Conservation (phyloP, 1,139 yeast genomes). For the Pichia kudriavzevii region DNA sequence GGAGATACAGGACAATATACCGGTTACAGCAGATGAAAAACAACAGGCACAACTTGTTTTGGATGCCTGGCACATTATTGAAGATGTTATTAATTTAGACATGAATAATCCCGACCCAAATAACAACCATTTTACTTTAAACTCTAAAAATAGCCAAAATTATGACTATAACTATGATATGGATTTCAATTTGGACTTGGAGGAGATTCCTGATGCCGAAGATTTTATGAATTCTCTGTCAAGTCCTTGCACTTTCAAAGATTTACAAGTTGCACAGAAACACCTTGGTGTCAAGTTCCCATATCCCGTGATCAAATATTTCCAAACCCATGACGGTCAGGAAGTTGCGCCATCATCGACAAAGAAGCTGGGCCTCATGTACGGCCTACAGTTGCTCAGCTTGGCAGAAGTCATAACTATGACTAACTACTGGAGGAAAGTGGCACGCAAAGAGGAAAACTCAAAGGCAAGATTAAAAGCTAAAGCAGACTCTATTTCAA, state of each 20-base stretch:
- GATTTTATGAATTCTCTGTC: conserved; percentile 31
- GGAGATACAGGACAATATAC: no score
- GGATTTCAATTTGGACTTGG: conserved; percentile 1
- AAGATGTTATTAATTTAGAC: conserved; percentile 11
- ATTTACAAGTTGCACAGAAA: conserved; percentile 55
- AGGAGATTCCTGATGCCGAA: conserved; percentile 17
- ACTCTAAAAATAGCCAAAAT: conserved; percentile 1
- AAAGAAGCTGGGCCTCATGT: conserved; percentile 53
- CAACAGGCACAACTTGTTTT: conserved; percentile 14
- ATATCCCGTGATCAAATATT: conserved; percentile 50
- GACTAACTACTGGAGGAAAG: conserved; percentile 64
- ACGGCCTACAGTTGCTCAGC: conserved; percentile 57
- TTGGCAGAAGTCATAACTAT: conserved; percentile 55
- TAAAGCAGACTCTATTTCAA: no score
- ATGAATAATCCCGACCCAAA: background rate
- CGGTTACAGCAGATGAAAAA: conserved; percentile 11
- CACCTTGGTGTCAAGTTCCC: conserved; percentile 56
- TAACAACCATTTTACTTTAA: conserved; percentile 2
- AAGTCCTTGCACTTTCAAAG: conserved; percentile 57
- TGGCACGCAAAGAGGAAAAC: conserved; percentile 35
- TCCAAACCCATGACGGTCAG: conserved; percentile 65
- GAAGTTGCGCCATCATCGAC: conserved; percentile 40
- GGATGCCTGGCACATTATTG: conserved; percentile 14
- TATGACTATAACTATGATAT: conserved; percentile 7
- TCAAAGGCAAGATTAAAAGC: background rate